phyloP scores from a whole-genome alignment of 1,139 yeast species.

The Groenewaldozyma sp. region DNA sequence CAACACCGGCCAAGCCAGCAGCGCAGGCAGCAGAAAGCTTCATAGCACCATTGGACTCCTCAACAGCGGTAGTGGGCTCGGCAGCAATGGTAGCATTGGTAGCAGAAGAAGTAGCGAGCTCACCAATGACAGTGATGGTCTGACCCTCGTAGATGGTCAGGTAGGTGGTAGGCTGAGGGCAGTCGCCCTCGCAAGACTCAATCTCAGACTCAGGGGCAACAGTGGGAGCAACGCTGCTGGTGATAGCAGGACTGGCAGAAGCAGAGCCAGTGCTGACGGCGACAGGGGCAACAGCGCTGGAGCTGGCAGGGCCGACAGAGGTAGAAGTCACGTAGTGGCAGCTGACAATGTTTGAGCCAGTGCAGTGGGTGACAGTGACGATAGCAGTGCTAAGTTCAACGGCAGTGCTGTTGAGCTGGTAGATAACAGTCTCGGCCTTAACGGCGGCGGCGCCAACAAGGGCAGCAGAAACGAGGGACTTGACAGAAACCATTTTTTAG shows the following conservation, averaged over 20 bases:
- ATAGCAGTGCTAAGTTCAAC: slow-evolving; percentile 14
- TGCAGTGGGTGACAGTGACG: slow-evolving; percentile 16
- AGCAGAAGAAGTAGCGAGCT: slow-evolving; percentile 12
- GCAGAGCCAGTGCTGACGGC: slow-evolving; percentile 4
- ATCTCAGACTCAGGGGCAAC: slow-evolving; percentile 5
- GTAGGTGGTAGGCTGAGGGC: slow-evolving; percentile 21
- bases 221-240: slow-evolving; percentile 6
- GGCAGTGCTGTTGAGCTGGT: slow-evolving; percentile 11
- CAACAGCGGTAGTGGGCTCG: slow-evolving; percentile 13
- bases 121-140: slow-evolving; percentile 21
- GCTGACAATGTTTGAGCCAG: slow-evolving; percentile 19
- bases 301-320: slow-evolving; percentile 11
- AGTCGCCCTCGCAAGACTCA: background rate
- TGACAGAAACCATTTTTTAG: slow-evolving; percentile 12
- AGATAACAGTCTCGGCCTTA: slow-evolving; percentile 10
- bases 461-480: slow-evolving; percentile 12
- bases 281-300: slow-evolving; percentile 8
- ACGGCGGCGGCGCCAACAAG: slow-evolving; percentile 12
- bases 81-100: slow-evolving; percentile 11
- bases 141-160: slow-evolving; percentile 25
- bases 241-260: slow-evolving; percentile 3
- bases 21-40: slow-evolving; percentile 18
- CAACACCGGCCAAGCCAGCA: slow-evolving; percentile 15
- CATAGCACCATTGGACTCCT: slow-evolving; percentile 17
- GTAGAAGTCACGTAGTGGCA: slow-evolving; percentile 20